A percentile compares a stretch with the other conserved stretches of the same genome.
Conservation (phyloP, 371 early-diverging fungal species). For the Mycotypha africana region DNA sequence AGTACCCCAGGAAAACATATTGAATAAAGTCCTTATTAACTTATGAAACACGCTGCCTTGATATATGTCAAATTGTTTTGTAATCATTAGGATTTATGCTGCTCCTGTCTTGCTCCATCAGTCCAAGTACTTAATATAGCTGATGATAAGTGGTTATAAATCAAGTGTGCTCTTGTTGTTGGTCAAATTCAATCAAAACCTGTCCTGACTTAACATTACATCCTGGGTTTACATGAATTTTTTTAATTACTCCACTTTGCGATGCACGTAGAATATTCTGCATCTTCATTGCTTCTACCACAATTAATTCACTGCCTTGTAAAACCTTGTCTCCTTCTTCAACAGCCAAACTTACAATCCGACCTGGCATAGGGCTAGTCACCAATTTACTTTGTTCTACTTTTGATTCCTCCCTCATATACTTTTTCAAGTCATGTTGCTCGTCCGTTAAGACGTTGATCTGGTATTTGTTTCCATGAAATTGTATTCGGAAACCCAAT, state of each 20-base stretch:
- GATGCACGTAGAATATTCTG: conserved; percentile 88
- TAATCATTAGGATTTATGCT: no score
- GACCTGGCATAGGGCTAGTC: conserved; percentile 92
- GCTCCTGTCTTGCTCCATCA: no score
- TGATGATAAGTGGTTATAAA: no score
- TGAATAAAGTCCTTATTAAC: no score
- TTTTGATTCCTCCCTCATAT: conserved; percentile 76
- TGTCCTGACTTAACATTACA: conserved; percentile 83
- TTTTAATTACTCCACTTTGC: conserved; percentile 75
- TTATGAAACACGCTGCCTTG: no score
- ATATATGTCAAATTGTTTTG: no score
- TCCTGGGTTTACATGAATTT: conserved; percentile 69
- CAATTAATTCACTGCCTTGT: conserved; percentile 82
- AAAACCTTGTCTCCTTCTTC: conserved; percentile 75
- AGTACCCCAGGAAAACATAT: no score
- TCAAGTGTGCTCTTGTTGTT: no score
- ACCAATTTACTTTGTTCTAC: conserved; percentile 69
- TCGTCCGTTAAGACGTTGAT: conserved; percentile 54
- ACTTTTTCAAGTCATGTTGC: conserved; percentile 61
- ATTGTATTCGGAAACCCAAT: conserved; percentile 77
- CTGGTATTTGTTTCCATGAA: conserved; percentile 81
- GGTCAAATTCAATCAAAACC: conserved; percentile 78
- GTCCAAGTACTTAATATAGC: no score
- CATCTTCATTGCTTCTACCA: conserved; percentile 99
- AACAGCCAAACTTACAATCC: conserved; percentile 80